Percentiles rank a stretch among this genome's conserved stretches.
phyloP scores from a whole-genome alignment of 2,329 filamentous ascomycete species.

The Dactylonectria estremocensis region DNA sequence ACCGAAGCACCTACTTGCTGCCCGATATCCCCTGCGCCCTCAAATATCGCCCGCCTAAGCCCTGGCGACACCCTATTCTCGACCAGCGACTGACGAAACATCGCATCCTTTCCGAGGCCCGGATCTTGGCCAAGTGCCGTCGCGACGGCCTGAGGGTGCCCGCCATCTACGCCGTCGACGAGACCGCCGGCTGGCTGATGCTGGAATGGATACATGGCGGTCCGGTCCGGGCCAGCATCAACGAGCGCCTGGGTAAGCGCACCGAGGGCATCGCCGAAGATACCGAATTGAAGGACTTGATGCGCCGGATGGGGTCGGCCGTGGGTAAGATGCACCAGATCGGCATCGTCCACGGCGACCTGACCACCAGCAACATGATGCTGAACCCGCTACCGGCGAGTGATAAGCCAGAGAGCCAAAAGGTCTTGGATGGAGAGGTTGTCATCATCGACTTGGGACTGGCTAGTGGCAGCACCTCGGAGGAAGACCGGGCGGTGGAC shows the following conservation, averaged over 20 bases:
- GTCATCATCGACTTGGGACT: slow-evolving; percentile 96
- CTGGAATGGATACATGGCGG: slow-evolving; percentile 88
- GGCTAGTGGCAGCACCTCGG: slow-evolving; percentile 83
- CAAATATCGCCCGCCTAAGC: slow-evolving; percentile 92
- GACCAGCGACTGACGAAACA: slow-evolving; percentile 90
- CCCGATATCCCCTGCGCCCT: slow-evolving; percentile 80
- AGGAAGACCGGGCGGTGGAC: slow-evolving; percentile 96
- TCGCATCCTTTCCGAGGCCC: slow-evolving; percentile 89
- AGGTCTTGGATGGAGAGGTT: slow-evolving; percentile 77
- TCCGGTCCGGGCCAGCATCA: slow-evolving; percentile 79
- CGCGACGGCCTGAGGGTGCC: slow-evolving; percentile 88
- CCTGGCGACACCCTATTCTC: slow-evolving; percentile 91
- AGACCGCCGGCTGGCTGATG: slow-evolving; percentile 79
- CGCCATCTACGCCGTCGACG: slow-evolving; percentile 80
- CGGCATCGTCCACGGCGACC: slow-evolving; percentile 94
- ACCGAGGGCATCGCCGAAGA: slow-evolving; percentile 59
- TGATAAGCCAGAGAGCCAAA: slow-evolving; percentile 40
- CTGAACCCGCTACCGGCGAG: slow-evolving; percentile 61
- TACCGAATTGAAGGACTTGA: slow-evolving; percentile 70
- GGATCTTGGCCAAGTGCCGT: slow-evolving; percentile 84
- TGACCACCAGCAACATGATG: slow-evolving; percentile 99
- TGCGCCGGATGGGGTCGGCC: slow-evolving; percentile 79
- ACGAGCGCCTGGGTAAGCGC: slow-evolving; percentile 74
- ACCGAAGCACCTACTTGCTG: slow-evolving; percentile 85
- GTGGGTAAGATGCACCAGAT: slow-evolving; percentile 84